Conservation (phyloP, 352 stramenopile genomes). For the Phytophthora cactorum region DNA sequence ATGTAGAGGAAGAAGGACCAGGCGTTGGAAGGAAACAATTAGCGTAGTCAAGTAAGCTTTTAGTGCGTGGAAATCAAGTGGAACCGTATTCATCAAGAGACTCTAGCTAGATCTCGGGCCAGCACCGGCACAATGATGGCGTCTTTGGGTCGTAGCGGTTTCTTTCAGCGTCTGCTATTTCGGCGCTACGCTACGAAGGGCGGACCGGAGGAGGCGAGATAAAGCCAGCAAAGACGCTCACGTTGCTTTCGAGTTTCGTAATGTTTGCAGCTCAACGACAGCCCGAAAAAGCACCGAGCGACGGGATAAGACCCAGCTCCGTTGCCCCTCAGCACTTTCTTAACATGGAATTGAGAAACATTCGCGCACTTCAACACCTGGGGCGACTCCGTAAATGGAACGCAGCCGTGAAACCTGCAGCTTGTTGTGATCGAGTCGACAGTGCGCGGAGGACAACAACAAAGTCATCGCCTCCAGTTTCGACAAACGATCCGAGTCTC, state of each 20-base stretch:
- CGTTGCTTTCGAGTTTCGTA: slow-evolving; percentile 14
- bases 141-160: no score
- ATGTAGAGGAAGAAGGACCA: slow-evolving; percentile 22
- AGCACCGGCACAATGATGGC: no score
- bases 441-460: slow-evolving; percentile 13
- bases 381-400: slow-evolving; percentile 28
- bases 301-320: slow-evolving; percentile 30
- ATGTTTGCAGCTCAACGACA: slow-evolving; percentile 12
- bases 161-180: slow-evolving; percentile 15
- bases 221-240: slow-evolving; percentile 21
- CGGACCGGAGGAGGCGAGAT: slow-evolving; percentile 23
- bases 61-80: slow-evolving; percentile 24
- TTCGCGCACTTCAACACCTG: slow-evolving; percentile 15
- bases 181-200: slow-evolving; percentile 15
- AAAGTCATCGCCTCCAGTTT: slow-evolving; percentile 31
- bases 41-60: background rate
- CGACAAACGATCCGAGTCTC: slow-evolving; percentile 10
- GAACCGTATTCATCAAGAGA: slow-evolving; percentile 13
- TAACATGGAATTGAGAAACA: slow-evolving; percentile 38
- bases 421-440: slow-evolving; percentile 12
- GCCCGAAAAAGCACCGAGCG: slow-evolving; percentile 28
- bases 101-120: no score
- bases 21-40: background rate
- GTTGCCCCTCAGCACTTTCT: slow-evolving; percentile 13
- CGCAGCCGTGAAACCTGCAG: slow-evolving; percentile 11